Evolutionary conservation across 352 stramenopile genomes (phyloP), one percentile per base, ranked within the genome.

Genomic region (Phytopythium montanum): DNA sequence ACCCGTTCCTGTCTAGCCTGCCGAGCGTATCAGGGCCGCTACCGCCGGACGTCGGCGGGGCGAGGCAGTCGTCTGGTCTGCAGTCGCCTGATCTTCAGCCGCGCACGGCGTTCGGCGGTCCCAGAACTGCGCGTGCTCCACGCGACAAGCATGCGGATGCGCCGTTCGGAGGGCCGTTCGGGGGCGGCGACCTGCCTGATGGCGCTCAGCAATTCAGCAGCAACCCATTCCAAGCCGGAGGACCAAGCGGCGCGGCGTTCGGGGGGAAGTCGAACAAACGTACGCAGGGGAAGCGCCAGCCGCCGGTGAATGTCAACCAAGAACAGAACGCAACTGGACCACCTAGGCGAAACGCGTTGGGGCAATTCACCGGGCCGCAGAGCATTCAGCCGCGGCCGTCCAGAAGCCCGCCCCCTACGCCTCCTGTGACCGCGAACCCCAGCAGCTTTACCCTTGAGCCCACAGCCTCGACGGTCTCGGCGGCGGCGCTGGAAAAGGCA

Each of bases 401-500:
- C 0, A 19, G 25, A 21, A 56, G 31, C 10, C 29, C 33, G 13
- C 21, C 51, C 14, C n/a, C 33, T 33, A 14, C 51, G 21, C 31
- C 51, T n/a, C 0, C 29, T 14, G 10, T 56, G 5, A 44, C 29
- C 12, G 10, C 46, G 5, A 44, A 16, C 8, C 29, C 51, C 14
- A 44, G 12, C 29, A 44, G 34, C 12, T 34, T 54, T 34, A 54
- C 59, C 2, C 64, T 65, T 9, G 8, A 42, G 28, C 68, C 58
- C 23, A 46, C 54, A 53, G 58, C 52, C 31, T 63, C 56, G 8
- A 60, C 51, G 66, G 59, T 26, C 2, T 8, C 36, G 1, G 23
- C 36, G 18, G 16, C 34, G 5, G 25, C 38, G 0, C 38, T 59
- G 34, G 79, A 73, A 41, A 92, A 92, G 53, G 76, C 83, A 0